A percentile compares a stretch with the other conserved stretches of the same genome.
Conservation (phyloP, 768 basidiomycete genomes). For the Kwoniella bestiolae region DNA sequence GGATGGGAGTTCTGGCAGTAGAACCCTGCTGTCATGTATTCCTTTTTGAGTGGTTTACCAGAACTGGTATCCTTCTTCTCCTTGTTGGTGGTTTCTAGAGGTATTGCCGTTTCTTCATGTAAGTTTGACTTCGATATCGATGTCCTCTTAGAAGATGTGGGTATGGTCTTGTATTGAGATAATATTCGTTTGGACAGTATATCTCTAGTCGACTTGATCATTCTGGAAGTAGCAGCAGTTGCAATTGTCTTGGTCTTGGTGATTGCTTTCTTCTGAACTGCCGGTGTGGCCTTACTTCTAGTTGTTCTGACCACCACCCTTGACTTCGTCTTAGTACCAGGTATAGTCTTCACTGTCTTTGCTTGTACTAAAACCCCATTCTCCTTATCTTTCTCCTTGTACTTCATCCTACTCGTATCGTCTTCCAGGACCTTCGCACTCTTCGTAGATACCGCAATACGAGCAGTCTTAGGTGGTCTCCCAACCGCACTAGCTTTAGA, state of each 20-base stretch:
- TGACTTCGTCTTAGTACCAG: not conserved
- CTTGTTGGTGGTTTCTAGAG: too few species aligned
- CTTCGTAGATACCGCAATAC: not conserved
- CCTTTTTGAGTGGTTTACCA: constrained; percentile 25
- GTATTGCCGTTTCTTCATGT: too few species aligned
- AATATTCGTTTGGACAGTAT: not conserved
- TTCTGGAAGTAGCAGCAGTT: not conserved
- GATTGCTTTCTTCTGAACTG: not conserved
- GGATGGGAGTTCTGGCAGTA: constrained; percentile 47
- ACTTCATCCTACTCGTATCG: not conserved
- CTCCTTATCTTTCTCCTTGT: not conserved
- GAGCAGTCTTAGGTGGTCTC: not conserved
- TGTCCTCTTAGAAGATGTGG: too few species aligned
- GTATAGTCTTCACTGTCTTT: not conserved
- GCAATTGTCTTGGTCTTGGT: not conserved
- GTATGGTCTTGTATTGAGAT: too few species aligned
- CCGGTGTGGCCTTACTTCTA: not conserved
- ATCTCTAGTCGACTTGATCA: not conserved
- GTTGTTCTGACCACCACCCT: not conserved
- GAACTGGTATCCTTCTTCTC: not conserved
- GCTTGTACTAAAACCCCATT: not conserved
- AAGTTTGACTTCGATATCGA: too few species aligned
- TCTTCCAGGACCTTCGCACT: not conserved
- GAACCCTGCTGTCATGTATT: constrained; percentile 45
- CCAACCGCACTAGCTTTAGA: not conserved